Conservation (phyloP, 257 asterid genomes). For the Verbena officinalis region DNA sequence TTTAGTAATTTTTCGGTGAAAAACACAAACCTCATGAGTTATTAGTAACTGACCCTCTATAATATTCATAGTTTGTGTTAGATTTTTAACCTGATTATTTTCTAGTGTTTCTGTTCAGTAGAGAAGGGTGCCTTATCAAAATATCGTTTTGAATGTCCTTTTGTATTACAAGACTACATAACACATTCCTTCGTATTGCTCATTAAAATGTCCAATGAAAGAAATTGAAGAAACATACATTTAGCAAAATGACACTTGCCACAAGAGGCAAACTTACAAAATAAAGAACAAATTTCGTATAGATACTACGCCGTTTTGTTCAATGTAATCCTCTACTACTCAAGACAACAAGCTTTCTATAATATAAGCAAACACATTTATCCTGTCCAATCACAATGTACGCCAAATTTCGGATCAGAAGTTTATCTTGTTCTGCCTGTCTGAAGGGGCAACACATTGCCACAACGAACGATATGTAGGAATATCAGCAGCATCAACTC, state of each 20-base stretch:
- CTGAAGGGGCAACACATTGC: conserved; percentile 89
- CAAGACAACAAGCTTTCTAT: neutral
- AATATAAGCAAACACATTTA: neutral
- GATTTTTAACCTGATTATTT: too few relatives aligned
- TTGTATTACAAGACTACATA: neutral
- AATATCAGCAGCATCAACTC: conserved; percentile 75
- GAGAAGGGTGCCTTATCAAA: too few relatives aligned
- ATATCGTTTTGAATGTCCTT: too few relatives aligned
- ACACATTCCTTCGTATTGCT: neutral
- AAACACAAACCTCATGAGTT: too few relatives aligned
- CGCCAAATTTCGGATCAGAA: conserved; percentile 35
- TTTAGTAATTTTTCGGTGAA: too few relatives aligned
- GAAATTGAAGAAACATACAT: neutral
- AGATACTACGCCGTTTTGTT: conserved; percentile 2
- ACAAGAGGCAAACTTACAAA: neutral
- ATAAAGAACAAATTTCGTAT: conserved; percentile 18
- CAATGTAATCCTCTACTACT: conserved; percentile 15
- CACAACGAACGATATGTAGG: conserved; percentile 76
- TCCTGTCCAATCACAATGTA: neutral
- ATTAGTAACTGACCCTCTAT: too few relatives aligned
- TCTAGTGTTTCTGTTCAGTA: too few relatives aligned
- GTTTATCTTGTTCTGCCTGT: conserved; percentile 62
- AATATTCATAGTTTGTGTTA: too few relatives aligned
- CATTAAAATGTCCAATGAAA: neutral
- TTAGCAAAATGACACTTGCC: neutral